Evolutionary conservation across 1,284 basidiomycete genomes (phyloP).

Genomic region (Tilletia setariae): DNA sequence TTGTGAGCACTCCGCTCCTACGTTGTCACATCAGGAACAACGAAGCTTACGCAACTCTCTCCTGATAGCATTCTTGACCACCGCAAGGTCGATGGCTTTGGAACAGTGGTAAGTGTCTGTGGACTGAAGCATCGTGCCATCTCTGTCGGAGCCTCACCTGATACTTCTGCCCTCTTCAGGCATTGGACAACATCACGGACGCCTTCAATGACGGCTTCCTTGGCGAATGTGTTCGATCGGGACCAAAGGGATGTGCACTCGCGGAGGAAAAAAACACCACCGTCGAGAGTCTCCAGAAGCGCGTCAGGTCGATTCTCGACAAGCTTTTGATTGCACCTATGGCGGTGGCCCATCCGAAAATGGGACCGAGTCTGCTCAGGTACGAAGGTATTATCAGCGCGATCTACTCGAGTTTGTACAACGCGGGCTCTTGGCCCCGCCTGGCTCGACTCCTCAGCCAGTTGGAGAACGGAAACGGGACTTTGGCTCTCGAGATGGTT

Average conservation of each 20-base stretch:
- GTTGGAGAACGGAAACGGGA: slow-evolving; percentile 25
- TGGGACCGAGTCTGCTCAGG: slow-evolving; percentile 26
- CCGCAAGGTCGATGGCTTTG: slow-evolving; percentile 25
- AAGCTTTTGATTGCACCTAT: slow-evolving; percentile 19
- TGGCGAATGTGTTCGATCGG: slow-evolving; percentile 30
- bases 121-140: neutral
- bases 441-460: slow-evolving; percentile 20
- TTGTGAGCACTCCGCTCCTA: neutral
- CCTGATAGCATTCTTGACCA: slow-evolving; percentile 24
- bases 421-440: slow-evolving; percentile 19
- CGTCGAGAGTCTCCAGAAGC: slow-evolving; percentile 1
- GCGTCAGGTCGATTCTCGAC: slow-evolving; percentile 21
- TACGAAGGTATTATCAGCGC: slow-evolving; percentile 25
- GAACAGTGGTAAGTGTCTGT: neutral
- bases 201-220: slow-evolving; percentile 32
- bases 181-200: slow-evolving; percentile 33
- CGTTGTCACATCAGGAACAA: neutral
- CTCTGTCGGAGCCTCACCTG: too few species aligned
- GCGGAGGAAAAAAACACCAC: slow-evolving; percentile 11
- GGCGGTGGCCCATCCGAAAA: slow-evolving; percentile 16
- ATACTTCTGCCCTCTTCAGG: too few species aligned
- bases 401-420: slow-evolving; percentile 27
- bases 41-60: neutral
- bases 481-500: slow-evolving; percentile 20
- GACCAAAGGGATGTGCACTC: slow-evolving; percentile 23